phyloP scores from a whole-genome alignment of 2,329 filamentous ascomycete genomes.

The Ceratocystis destructans region DNA sequence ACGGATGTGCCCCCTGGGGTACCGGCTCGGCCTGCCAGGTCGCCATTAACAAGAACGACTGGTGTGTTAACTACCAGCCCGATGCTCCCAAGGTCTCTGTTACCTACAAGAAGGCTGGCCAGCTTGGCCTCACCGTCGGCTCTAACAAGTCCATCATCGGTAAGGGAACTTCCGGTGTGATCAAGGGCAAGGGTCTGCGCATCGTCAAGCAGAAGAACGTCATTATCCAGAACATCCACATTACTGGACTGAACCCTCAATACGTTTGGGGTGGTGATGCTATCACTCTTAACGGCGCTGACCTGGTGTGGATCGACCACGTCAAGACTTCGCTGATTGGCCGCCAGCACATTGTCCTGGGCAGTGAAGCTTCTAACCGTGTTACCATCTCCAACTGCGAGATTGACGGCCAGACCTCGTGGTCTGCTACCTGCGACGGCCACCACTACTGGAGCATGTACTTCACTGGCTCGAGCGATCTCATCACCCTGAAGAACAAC shows the following conservation, averaged over 20 bases:
- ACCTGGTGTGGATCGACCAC: constrained; percentile 39
- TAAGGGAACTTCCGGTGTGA: constrained; percentile 37
- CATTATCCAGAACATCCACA: constrained; percentile 45
- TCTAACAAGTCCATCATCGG: constrained; percentile 47
- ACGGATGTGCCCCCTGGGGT: constrained; percentile 46
- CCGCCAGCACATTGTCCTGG: constrained; percentile 47
- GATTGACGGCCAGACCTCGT: constrained; percentile 41
- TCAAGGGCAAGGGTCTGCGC: constrained; percentile 44
- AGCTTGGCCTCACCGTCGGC: constrained; percentile 36
- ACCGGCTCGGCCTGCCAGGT: constrained; percentile 40
- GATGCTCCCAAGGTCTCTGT: constrained; percentile 34
- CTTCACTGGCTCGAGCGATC: constrained; percentile 41
- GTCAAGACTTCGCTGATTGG: constrained; percentile 44
- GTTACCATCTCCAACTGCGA: constrained; percentile 48
- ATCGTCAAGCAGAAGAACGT: constrained; percentile 36
- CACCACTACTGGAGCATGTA: constrained; percentile 49
- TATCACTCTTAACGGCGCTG: constrained; percentile 37
- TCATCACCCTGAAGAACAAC: constrained; percentile 46
- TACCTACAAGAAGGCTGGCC: constrained; percentile 39
- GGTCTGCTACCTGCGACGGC: constrained; percentile 43
- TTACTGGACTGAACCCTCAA: constrained; percentile 42
- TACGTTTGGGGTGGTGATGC: constrained; percentile 49
- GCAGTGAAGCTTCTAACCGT: constrained; percentile 37
- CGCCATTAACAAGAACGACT: constrained; percentile 46
- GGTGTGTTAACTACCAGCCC: constrained; percentile 45